These are phyloP conservation scores for Baorangia bicolor DNA, from an alignment of 768 basidiomycete genomes.

Conservation along the genomic window DNA sequence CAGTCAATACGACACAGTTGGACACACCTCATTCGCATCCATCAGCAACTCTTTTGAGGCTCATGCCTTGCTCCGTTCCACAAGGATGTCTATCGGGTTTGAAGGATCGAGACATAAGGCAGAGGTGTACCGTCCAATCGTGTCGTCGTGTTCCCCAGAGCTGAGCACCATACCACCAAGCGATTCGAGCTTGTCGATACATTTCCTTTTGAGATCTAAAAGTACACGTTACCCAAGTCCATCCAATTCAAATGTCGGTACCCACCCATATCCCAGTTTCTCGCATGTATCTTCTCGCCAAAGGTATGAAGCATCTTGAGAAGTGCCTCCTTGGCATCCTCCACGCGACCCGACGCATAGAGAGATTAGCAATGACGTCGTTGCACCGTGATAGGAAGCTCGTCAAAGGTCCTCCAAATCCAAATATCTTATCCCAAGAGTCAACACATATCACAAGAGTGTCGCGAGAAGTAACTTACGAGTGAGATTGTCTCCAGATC, in stretches of 20 bases:
- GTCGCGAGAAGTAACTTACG: background rate
- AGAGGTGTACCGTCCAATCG: slow-evolving; percentile 1
- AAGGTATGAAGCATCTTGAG: background rate
- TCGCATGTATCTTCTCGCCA: background rate
- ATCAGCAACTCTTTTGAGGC: too few species aligned
- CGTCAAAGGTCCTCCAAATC: slow-evolving; percentile 5
- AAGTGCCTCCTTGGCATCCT: too few species aligned
- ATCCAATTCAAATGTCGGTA: background rate
- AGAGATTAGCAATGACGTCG: background rate
- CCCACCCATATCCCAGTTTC: background rate
- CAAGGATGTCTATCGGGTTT: too few species aligned
- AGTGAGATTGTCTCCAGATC: too few species aligned
- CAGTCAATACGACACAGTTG: too few species aligned
- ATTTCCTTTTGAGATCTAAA: background rate
- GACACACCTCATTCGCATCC: too few species aligned
- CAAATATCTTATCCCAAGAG: background rate
- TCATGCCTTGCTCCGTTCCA: too few species aligned
- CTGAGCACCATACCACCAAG: background rate
- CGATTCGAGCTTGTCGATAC: background rate
- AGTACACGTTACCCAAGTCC: background rate
- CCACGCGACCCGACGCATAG: background rate
- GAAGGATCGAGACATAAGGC: slow-evolving; percentile 5
- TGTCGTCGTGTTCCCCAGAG: background rate
- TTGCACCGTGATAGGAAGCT: background rate
- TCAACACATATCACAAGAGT: background rate